Evolutionary conservation across 2,329 filamentous ascomycete genomes (phyloP).

Genomic region (Annulohypoxylon truncatum): DNA sequence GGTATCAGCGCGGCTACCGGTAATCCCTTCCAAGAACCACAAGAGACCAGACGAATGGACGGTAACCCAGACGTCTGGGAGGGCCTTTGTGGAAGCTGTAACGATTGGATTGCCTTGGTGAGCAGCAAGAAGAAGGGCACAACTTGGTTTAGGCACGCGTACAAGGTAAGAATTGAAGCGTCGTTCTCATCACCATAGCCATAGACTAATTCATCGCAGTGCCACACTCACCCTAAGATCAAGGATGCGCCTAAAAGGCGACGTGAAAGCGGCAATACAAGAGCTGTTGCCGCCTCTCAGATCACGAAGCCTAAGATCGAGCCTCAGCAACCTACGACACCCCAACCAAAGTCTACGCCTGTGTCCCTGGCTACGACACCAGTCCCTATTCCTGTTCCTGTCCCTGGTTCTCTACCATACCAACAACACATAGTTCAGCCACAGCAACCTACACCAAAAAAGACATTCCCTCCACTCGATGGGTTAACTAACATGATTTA

Average conservation of each 20-base stretch:
- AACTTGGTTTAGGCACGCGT: slow-evolving; percentile 89
- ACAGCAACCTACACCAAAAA: slow-evolving; percentile 48
- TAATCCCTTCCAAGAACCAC: slow-evolving; percentile 80
- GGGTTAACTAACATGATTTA: slow-evolving; percentile 62
- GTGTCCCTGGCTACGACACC: slow-evolving; percentile 55
- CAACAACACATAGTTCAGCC: slow-evolving; percentile 44
- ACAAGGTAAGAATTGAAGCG: slow-evolving; percentile 69
- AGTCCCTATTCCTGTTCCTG: slow-evolving; percentile 50
- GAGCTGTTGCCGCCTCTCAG: slow-evolving; percentile 55
- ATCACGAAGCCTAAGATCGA: slow-evolving; percentile 63
- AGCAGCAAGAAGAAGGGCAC: slow-evolving; percentile 94
- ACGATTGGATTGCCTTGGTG: slow-evolving; percentile 83
- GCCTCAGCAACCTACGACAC: slow-evolving; percentile 55
- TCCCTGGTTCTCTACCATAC: slow-evolving; percentile 45
- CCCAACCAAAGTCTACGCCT: slow-evolving; percentile 56
- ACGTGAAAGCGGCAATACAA: slow-evolving; percentile 69
- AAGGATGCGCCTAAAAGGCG: slow-evolving; percentile 77
- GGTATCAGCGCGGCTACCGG: slow-evolving; percentile 87
- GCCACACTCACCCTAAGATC: slow-evolving; percentile 77
- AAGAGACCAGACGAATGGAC: slow-evolving; percentile 79
- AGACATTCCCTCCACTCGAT: slow-evolving; percentile 53
- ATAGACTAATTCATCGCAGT: slow-evolving; percentile 58
- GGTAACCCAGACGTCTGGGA: slow-evolving; percentile 86
- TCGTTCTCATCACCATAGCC: neutral
- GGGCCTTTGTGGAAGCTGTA: slow-evolving; percentile 80